A percentile compares a stretch with the other conserved stretches of the same genome.
Evolutionary conservation across 1,284 basidiomycete genomes (phyloP).

Genomic region (Ganoderma meredithae): DNA sequence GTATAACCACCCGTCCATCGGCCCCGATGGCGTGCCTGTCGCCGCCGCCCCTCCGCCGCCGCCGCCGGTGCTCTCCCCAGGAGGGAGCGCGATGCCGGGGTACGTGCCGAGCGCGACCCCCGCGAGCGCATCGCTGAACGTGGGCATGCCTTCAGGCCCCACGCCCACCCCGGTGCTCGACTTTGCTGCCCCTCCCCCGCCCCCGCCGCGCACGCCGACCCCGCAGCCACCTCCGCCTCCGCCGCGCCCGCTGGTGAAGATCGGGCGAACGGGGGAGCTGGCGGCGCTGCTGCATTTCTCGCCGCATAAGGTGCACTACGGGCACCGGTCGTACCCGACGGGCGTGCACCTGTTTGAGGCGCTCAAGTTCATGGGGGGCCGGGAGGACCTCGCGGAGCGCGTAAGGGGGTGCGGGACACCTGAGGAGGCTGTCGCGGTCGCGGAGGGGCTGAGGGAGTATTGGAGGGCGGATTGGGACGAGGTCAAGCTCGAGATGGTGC

Average conservation of each 20-base stretch:
- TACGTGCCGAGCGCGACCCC: conserved; percentile 20
- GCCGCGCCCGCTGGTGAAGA: conserved; percentile 22
- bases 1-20: conserved; percentile 26
- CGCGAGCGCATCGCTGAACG: neutral
- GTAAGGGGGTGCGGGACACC: conserved; percentile 56
- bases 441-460: conserved; percentile 47
- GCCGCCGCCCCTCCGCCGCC: conserved; percentile 10
- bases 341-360: conserved; percentile 75
- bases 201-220: conserved; percentile 7
- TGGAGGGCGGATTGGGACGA: conserved; percentile 61
- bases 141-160: neutral
- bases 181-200: neutral
- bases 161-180: neutral
- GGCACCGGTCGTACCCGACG: conserved; percentile 61
- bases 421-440: conserved; percentile 57
- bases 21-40: neutral
- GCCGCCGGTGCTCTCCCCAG: conserved; percentile 4
- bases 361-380: conserved; percentile 61
- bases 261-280: conserved; percentile 34
- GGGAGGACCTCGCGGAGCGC: conserved; percentile 57
- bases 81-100: conserved; percentile 19
- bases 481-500: conserved; percentile 56
- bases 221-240: conserved; percentile 3
- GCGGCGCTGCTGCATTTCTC: conserved; percentile 66
- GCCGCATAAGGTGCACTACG: conserved; percentile 58